phyloP scores from a whole-genome alignment of 192 early-diverging fungal species.

The Coemansia sp. region DNA sequence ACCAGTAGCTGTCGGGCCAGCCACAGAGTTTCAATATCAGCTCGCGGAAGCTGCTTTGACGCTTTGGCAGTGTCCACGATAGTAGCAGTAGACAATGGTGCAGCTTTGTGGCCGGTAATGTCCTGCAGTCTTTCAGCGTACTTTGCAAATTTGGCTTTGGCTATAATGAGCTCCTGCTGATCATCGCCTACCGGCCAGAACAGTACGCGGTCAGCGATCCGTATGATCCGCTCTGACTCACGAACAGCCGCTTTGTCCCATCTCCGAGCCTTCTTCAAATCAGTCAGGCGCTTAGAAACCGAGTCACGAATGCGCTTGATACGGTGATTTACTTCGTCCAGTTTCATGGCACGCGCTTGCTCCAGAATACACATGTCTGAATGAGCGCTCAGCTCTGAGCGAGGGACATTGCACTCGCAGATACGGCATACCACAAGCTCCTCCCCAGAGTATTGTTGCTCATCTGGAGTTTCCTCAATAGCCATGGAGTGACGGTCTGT shows the following conservation, averaged over 20 bases:
- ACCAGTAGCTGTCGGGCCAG: conserved; percentile 49
- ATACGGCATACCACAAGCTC: conserved; percentile 74
- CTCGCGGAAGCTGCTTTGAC: conserved; percentile 22
- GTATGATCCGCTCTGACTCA: conserved; percentile 40
- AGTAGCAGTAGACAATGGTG: neutral
- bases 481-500: too few relatives aligned
- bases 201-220: conserved; percentile 42
- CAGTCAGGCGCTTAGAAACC: conserved; percentile 48
- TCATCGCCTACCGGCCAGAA: conserved; percentile 51
- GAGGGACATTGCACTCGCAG: conserved; percentile 75
- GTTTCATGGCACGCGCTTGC: conserved; percentile 66
- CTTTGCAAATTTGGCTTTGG: conserved; percentile 49
- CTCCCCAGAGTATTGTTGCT: neutral
- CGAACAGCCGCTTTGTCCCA: conserved; percentile 37
- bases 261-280: conserved; percentile 41
- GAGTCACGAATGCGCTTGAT: conserved; percentile 60
- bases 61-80: neutral
- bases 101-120: conserved; percentile 12
- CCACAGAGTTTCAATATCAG: conserved; percentile 55
- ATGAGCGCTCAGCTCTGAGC: conserved; percentile 68
- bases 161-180: conserved; percentile 50
- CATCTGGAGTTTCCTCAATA: too few relatives aligned
- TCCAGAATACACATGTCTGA: conserved; percentile 75
- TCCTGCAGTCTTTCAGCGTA: conserved; percentile 46
- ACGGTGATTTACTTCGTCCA: conserved; percentile 59